These are phyloP conservation scores for Leccinum obscurum DNA, from an alignment of 768 basidiomycete genomes.

Conservation along the genomic window DNA sequence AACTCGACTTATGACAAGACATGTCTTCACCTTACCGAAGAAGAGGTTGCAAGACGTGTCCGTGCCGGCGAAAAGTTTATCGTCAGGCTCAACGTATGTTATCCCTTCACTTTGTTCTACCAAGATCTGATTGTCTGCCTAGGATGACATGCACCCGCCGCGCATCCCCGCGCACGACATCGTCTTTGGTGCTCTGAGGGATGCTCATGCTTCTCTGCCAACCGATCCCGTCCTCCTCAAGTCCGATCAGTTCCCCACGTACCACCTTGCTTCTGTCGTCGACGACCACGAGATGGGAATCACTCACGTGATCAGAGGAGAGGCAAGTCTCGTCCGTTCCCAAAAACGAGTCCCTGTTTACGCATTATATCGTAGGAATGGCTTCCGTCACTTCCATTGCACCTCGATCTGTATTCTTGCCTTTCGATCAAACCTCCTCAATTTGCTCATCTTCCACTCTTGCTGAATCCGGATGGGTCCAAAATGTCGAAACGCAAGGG, in stretches of 20 bases:
- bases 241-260: slow-evolving; percentile 91
- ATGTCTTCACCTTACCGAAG: slow-evolving; percentile 83
- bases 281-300: slow-evolving; percentile 97
- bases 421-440: slow-evolving; percentile 70
- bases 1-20: slow-evolving; percentile 84
- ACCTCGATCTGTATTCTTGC: slow-evolving; percentile 84
- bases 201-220: slow-evolving; percentile 73
- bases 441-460: slow-evolving; percentile 89
- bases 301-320: slow-evolving; percentile 92
- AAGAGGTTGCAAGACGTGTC: slow-evolving; percentile 76
- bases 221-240: slow-evolving; percentile 94
- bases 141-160: slow-evolving; percentile 61
- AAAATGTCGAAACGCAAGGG: slow-evolving; percentile 97
- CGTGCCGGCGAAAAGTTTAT: slow-evolving; percentile 76
- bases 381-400: slow-evolving; percentile 90
- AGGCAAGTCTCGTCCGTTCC: slow-evolving; percentile 48
- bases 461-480: slow-evolving; percentile 85
- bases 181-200: slow-evolving; percentile 72
- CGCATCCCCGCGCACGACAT: slow-evolving; percentile 60
- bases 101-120: background rate
- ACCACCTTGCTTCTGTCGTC: slow-evolving; percentile 93
- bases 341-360: background rate
- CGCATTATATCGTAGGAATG: slow-evolving; percentile 67
- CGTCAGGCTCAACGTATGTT: slow-evolving; percentile 85
- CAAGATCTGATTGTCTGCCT: slow-evolving; percentile 4